phyloP scores from a whole-genome alignment of 768 basidiomycete genomes.

The Lepiota subincarnata region DNA sequence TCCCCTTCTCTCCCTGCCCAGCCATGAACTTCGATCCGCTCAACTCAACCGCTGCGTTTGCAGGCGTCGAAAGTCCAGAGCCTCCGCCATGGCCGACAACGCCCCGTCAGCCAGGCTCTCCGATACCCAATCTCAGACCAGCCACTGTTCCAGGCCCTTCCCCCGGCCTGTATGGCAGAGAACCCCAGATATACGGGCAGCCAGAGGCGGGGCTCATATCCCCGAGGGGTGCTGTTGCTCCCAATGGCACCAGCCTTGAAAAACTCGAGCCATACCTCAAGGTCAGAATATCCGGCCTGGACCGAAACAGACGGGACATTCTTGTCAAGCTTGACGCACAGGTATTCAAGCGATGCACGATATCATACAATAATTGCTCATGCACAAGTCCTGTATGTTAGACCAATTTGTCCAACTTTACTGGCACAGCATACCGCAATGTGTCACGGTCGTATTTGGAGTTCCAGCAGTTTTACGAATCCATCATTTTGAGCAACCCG shows the following conservation, averaged over 20 bases:
- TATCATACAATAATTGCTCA: conserved; percentile 8
- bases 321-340: conserved; percentile 94
- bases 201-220: conserved; percentile 82
- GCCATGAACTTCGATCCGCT: conserved; percentile 70
- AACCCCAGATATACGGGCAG: conserved; percentile 84
- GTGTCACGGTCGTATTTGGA: conserved; percentile 94
- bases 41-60: conserved; percentile 47
- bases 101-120: conserved; percentile 66
- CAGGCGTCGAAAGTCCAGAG: conserved; percentile 41
- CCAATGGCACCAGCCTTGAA: conserved; percentile 72
- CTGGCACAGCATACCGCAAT: conserved; percentile 84
- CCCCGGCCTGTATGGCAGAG: conserved; percentile 66
- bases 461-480: conserved; percentile 91
- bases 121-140: conserved; percentile 67
- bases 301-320: conserved; percentile 93
- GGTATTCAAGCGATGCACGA: conserved; percentile 41
- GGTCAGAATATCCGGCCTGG: conserved; percentile 85
- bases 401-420: conserved; percentile 94
- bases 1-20: not conserved
- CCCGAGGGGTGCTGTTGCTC: conserved; percentile 56
- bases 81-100: conserved; percentile 77
- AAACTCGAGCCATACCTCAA: conserved; percentile 80
- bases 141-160: conserved; percentile 52
- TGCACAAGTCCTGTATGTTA: conserved; percentile 30
- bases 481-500: conserved; percentile 85